Percentiles rank a stretch among this genome's conserved stretches.
These are phyloP conservation scores for Syzygium aqueum DNA, from an alignment of 345 rosid genomes.

Conservation along the genomic window DNA sequence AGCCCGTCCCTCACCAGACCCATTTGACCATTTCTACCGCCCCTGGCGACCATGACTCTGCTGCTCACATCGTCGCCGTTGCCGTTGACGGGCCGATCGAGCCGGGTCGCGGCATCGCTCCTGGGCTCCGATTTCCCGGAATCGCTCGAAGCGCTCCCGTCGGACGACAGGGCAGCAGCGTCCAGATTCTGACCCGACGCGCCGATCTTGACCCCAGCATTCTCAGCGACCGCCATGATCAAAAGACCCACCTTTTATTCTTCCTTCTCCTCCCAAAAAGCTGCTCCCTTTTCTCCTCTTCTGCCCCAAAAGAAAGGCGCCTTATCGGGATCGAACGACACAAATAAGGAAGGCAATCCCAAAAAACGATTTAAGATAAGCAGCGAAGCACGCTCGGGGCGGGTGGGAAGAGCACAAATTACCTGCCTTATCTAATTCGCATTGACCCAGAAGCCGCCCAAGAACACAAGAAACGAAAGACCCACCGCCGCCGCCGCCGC, in stretches of 20 bases:
- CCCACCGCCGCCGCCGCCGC: neutral
- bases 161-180: conserved; percentile 24
- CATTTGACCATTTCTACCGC: conserved; percentile 14
- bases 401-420: neutral
- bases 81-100: neutral
- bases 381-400: neutral
- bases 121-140: conserved; percentile 41
- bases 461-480: neutral
- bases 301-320: neutral
- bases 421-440: conserved; percentile 34
- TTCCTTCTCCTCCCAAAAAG: neutral
- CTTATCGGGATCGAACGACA: neutral
- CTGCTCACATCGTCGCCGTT: conserved; percentile 5
- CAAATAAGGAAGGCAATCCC: neutral
- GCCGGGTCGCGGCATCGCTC: conserved; percentile 15
- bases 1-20: conserved; percentile 7
- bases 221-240: conserved; percentile 95
- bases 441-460: conserved; percentile 13
- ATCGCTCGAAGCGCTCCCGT: conserved; percentile 30
- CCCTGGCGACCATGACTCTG: conserved; percentile 13
- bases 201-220: conserved; percentile 69
- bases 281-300: neutral
- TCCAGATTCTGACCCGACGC: conserved; percentile 61
- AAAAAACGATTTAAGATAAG: neutral
- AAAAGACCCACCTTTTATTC: neutral